Conservation (phyloP, 768 basidiomycete species). For the Amyloporia xantha region DNA sequence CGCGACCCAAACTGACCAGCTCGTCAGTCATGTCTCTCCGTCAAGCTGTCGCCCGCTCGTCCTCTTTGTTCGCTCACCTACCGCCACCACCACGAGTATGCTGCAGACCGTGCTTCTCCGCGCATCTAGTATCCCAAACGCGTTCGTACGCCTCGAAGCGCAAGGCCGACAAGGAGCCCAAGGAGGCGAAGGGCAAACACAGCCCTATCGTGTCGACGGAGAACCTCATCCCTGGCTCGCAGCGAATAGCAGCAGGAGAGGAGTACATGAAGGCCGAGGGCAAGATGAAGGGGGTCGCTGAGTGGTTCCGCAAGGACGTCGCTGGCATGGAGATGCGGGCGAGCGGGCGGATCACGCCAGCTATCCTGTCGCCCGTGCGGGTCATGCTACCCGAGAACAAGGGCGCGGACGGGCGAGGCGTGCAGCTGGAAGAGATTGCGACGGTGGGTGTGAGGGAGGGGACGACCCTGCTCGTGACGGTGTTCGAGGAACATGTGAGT, state of each 20-base stretch:
- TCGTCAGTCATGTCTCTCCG: neutral
- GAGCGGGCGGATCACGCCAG: slow-evolving; percentile 70
- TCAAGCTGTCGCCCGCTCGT: neutral
- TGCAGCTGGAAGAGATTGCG: slow-evolving; percentile 59
- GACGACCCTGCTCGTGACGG: slow-evolving; percentile 60
- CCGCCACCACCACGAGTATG: neutral
- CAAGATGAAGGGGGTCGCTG: slow-evolving; percentile 59
- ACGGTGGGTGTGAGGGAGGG: slow-evolving; percentile 81
- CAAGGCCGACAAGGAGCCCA: slow-evolving; percentile 1
- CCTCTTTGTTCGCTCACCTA: neutral
- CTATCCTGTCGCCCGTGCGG: slow-evolving; percentile 60
- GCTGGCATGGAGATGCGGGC: slow-evolving; percentile 66
- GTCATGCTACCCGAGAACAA: slow-evolving; percentile 42
- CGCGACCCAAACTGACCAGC: too few relatives aligned
- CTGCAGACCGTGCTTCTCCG: neutral
- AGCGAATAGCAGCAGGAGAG: slow-evolving; percentile 47
- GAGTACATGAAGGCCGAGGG: slow-evolving; percentile 60
- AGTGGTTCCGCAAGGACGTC: slow-evolving; percentile 74
- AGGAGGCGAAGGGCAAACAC: slow-evolving; percentile 5
- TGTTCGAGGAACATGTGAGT: slow-evolving; percentile 75
- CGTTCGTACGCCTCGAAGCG: slow-evolving; percentile 1
- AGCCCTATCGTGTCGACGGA: slow-evolving; percentile 37
- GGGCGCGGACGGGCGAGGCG: slow-evolving; percentile 9
- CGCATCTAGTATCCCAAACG: neutral
- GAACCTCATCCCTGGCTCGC: slow-evolving; percentile 60